Evolutionary conservation across 345 rosid species (phyloP), one percentile per base, ranked within the genome.

Genomic region (Excoecaria cochinchinensis): DNA sequence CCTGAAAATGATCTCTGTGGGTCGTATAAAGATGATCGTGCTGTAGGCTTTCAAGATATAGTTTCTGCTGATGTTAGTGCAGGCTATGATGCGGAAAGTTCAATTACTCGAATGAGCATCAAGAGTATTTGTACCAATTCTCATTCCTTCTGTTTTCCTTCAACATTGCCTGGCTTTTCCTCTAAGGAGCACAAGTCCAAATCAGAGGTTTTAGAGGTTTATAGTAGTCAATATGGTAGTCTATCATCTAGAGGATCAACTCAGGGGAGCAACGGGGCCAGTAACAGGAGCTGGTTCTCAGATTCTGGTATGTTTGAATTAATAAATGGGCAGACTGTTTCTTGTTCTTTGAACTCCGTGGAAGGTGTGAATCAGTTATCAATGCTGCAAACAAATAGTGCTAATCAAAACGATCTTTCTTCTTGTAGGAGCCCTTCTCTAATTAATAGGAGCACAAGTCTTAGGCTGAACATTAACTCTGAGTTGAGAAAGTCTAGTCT

Each of bases 91-190:
- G 69, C 40, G 6, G 79, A 73, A 64, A 78, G 74, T 84, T 70
- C 86, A 14, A 21, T 58, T 64, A 57, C 78, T 31, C 79, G 19
- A 14, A 51, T 47, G 53, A 75, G 67, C 64, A 68, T 70, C 39
- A 82, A 79, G 78, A 80, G 61, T 79, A 82, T 87, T 47, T 88
- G 92, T 78, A 69, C 81, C 8, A 73, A 65, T 80, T 84, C 91
- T 67, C 87, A 86, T 64, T 82, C 80, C 8, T 84, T 89, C 77
- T 87, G 90, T 84, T 87, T 89, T 81, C 96, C 88, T 75, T 90
- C 98, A 42, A 88, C 91, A 19, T 79, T 88, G 70, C 76, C 80
- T 61, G 88, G 84, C 60, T 77, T 84, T 79, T 73, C 73, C 17
- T 76, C 78, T 48, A 63, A 70, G 56, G 86, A 71, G 71, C 73